Evolutionary conservation across 2,329 filamentous ascomycete genomes (phyloP).

Genomic region (Cladorrhinum sp.): DNA sequence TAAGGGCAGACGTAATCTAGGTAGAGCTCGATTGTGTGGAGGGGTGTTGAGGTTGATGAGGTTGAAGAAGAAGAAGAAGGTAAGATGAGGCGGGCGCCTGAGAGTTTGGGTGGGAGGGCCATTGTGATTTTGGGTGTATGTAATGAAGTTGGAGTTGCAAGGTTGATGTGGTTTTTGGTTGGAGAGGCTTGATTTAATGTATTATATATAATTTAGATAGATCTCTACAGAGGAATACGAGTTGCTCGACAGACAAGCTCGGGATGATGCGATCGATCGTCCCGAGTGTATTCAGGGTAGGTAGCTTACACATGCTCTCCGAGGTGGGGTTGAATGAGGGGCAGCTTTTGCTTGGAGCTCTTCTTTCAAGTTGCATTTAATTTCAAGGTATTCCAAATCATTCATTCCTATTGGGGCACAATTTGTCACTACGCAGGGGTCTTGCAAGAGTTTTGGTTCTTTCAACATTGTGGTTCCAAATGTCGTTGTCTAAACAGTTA

Average conservation of each 20-base stretch:
- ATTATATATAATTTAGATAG: background rate
- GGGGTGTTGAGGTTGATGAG: conserved; percentile 39
- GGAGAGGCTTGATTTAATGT: too few relatives aligned
- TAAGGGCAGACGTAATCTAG: conserved; percentile 89
- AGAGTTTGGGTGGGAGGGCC: conserved; percentile 76
- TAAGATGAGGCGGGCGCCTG: conserved; percentile 64
- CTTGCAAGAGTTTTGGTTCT: too few relatives aligned
- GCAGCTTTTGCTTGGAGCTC: background rate
- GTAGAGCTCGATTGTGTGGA: conserved; percentile 64
- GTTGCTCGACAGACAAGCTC: background rate
- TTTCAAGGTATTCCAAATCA: background rate
- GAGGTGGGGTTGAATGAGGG: background rate
- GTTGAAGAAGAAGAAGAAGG: conserved; percentile 34
- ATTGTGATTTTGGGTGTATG: conserved; percentile 35
- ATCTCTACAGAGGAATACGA: background rate
- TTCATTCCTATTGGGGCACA: background rate
- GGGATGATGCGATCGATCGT: conserved; percentile 4
- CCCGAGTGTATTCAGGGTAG: background rate
- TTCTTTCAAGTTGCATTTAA: background rate
- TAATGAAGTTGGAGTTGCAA: background rate
- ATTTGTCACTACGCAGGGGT: background rate
- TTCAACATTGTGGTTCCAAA: too few relatives aligned
- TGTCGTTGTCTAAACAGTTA: too few relatives aligned
- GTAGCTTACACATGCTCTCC: background rate
- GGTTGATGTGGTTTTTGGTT: background rate